These are phyloP conservation scores for Candida vaughaniae DNA, from an alignment of 805 yeast genomes.

Conservation along the genomic window DNA sequence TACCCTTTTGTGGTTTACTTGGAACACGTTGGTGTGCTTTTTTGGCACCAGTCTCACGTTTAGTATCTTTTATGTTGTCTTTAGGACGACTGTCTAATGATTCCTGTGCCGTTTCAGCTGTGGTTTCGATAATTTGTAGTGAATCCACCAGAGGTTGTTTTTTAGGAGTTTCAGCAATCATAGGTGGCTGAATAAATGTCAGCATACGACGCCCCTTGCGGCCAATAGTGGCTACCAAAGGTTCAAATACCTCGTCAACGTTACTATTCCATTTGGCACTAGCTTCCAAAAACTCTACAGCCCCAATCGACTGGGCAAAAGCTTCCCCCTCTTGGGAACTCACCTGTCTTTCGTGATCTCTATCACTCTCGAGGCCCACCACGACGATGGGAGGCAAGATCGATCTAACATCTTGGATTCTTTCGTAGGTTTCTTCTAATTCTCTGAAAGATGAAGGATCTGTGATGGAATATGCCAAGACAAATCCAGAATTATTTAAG, in stretches of 20 bases:
- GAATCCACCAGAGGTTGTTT: too few relatives aligned
- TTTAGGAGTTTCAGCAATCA: background rate
- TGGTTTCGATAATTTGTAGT: too few relatives aligned
- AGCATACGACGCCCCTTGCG: background rate
- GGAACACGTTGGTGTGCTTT: too few relatives aligned
- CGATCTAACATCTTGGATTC: constrained; percentile 21
- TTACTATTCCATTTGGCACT: constrained; percentile 20
- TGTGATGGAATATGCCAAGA: constrained; percentile 31
- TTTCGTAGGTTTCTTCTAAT: constrained; percentile 27
- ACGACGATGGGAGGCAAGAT: constrained; percentile 28
- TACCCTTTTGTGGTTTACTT: too few relatives aligned
- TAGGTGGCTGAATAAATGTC: background rate
- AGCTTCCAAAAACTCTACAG: constrained; percentile 28
- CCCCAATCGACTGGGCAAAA: constrained; percentile 26
- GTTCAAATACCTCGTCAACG: constrained; percentile 28
- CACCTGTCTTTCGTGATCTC: constrained; percentile 25
- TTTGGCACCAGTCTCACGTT: too few relatives aligned
- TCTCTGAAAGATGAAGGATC: constrained; percentile 26
- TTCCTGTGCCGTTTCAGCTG: too few relatives aligned
- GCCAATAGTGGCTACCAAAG: constrained; percentile 18
- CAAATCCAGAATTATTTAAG: constrained; percentile 26
- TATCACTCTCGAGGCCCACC: constrained; percentile 31
- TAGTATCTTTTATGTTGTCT: too few relatives aligned
- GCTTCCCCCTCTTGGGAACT: constrained; percentile 25
- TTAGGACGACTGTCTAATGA: too few relatives aligned